A percentile compares a stretch with the other conserved stretches of the same genome.
These are phyloP conservation scores for Lentinula lateritia DNA, from an alignment of 768 basidiomycete species.

Conservation along the genomic window DNA sequence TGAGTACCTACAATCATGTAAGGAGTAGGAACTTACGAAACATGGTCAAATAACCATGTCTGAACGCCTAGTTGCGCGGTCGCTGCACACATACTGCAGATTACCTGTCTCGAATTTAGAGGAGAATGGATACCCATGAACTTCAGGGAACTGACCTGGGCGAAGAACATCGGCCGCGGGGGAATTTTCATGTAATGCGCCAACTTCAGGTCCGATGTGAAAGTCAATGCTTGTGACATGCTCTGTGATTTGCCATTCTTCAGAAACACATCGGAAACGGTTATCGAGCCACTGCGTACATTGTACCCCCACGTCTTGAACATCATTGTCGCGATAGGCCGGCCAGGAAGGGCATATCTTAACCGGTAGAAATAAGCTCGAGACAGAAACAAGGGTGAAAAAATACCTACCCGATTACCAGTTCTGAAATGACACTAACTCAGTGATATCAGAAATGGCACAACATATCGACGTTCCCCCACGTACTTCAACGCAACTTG, in stretches of 20 bases:
- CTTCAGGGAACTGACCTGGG: slow-evolving; percentile 33
- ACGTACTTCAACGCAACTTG: slow-evolving; percentile 54
- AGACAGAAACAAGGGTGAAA: slow-evolving; percentile 7
- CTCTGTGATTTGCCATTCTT: neutral
- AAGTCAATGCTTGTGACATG: slow-evolving; percentile 47
- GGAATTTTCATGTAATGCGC: slow-evolving; percentile 73
- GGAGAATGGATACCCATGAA: neutral
- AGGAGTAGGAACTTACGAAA: slow-evolving; percentile 34
- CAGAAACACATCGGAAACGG: no score
- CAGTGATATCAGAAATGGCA: neutral
- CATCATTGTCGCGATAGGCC: slow-evolving; percentile 75
- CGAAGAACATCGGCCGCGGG: slow-evolving; percentile 62
- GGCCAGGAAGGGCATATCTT: slow-evolving; percentile 42
- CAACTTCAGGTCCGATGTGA: slow-evolving; percentile 71
- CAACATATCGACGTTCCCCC: neutral
- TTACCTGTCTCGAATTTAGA: slow-evolving; percentile 23
- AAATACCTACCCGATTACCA: slow-evolving; percentile 61
- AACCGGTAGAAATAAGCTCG: neutral
- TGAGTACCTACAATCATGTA: neutral
- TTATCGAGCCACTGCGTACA: slow-evolving; percentile 5
- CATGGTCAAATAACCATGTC: slow-evolving; percentile 61
- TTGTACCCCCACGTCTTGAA: slow-evolving; percentile 44
- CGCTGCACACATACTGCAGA: slow-evolving; percentile 55
- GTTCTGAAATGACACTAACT: slow-evolving; percentile 62
- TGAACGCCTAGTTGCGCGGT: slow-evolving; percentile 66